A percentile compares a stretch with the other conserved stretches of the same genome.
Conservation (phyloP, 2,329 filamentous ascomycete species). For the Colletotrichum paranaense region DNA sequence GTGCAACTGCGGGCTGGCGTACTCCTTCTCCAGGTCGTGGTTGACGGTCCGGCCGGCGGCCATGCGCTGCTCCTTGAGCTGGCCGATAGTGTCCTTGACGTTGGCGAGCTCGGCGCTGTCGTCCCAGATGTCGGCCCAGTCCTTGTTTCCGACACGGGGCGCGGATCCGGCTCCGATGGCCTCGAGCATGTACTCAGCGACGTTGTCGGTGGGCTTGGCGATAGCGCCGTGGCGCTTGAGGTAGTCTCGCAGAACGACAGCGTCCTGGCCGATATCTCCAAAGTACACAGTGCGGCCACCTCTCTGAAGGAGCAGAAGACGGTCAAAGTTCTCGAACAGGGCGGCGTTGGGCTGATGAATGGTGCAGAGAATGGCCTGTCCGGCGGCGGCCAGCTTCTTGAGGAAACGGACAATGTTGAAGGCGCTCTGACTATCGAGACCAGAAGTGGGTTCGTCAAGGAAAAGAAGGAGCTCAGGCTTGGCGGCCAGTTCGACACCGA, state of each 20-base stretch:
- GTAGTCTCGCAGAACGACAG: conserved; percentile 74
- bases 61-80: conserved; percentile 72
- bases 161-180: conserved; percentile 81
- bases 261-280: conserved; percentile 83
- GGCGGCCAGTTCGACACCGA: conserved; percentile 89
- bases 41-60: conserved; percentile 53
- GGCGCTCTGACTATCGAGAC: conserved; percentile 77
- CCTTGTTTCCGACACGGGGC: conserved; percentile 76
- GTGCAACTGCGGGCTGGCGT: conserved; percentile 81
- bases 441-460: conserved; percentile 82
- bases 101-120: conserved; percentile 77
- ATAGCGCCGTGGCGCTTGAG: conserved; percentile 70
- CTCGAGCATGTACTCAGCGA: conserved; percentile 86
- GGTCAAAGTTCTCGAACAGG: conserved; percentile 89
- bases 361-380: conserved; percentile 89
- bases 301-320: conserved; percentile 80
- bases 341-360: conserved; percentile 92
- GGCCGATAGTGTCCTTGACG: conserved; percentile 73
- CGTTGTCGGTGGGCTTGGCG: conserved; percentile 65
- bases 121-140: conserved; percentile 85
- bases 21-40: conserved; percentile 75
- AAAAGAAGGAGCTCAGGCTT: conserved; percentile 83
- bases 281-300: conserved; percentile 89
- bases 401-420: conserved; percentile 84
- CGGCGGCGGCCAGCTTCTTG: conserved; percentile 80